phyloP scores from a whole-genome alignment of 345 rosid genomes.

The Excoecaria agallocha region DNA sequence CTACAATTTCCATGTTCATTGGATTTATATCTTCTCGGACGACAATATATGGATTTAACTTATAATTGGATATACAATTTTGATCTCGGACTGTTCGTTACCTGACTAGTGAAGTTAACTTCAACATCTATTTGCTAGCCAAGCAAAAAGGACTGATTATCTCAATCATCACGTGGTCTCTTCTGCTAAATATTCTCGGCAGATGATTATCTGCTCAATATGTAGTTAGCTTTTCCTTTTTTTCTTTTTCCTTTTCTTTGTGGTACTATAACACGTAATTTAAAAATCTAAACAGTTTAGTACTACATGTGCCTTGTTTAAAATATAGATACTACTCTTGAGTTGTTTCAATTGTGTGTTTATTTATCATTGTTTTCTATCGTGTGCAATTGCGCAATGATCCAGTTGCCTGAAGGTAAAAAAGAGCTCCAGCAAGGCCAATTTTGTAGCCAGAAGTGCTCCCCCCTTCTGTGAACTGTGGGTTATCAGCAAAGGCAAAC shows the following conservation, averaged over 20 bases:
- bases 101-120: not conserved
- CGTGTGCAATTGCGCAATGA: constrained; percentile 11
- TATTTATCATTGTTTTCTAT: not conserved
- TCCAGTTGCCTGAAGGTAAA: constrained; percentile 53
- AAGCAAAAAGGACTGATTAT: not conserved
- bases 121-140: not conserved
- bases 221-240: no score
- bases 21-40: not conserved
- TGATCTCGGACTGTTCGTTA: not conserved
- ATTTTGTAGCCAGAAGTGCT: constrained; percentile 45
- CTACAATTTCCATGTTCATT: not conserved
- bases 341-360: not conserved
- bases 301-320: not conserved
- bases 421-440: constrained; percentile 47
- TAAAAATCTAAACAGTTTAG: not conserved
- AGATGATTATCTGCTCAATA: not conserved
- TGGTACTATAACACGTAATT: no score
- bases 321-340: not conserved
- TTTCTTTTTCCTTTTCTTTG: no score
- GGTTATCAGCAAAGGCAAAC: constrained; percentile 63
- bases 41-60: not conserved
- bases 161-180: not conserved
- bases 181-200: not conserved
- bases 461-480: constrained; percentile 59
- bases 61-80: not conserved